Evolutionary conservation across 441 rosid genomes (phyloP).

Genomic region (Corymbia calophylla): DNA sequence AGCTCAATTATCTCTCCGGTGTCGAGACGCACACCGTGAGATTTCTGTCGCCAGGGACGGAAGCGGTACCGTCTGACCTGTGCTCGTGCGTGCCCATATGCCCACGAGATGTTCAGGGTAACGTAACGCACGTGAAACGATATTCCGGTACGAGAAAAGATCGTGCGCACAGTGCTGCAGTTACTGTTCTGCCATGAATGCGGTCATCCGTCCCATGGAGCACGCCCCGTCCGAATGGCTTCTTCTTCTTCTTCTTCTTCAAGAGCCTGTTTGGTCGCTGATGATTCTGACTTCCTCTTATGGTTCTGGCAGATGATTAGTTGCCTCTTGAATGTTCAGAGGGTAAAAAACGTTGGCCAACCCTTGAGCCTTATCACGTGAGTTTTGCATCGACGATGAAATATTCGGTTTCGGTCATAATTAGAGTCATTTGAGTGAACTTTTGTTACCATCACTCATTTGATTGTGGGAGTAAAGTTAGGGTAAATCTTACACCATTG

Average conservation of each 20-base stretch:
- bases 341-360: not conserved
- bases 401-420: fast-evolving
- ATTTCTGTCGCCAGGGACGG: not conserved
- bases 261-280: not conserved
- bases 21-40: not conserved
- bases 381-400: fast-evolving
- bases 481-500: not conserved
- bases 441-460: not conserved
- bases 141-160: not conserved
- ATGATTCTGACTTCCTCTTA: not conserved
- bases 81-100: not conserved
- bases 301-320: not conserved
- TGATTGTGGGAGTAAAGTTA: not conserved
- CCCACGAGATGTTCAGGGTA: not conserved
- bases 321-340: not conserved
- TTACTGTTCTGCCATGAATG: not conserved
- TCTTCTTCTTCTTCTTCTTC: not conserved
- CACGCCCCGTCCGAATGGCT: not conserved
- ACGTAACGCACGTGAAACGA: not conserved
- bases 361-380: not conserved
- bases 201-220: not conserved
- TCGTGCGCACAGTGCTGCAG: not conserved
- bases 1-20: not conserved
- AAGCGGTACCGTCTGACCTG: not conserved
- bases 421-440: not conserved